A percentile compares a stretch with the other conserved stretches of the same genome.
These are phyloP conservation scores for Pseudogymnoascus sp. DNA, from an alignment of 2,329 filamentous ascomycete species.

Conservation along the genomic window DNA sequence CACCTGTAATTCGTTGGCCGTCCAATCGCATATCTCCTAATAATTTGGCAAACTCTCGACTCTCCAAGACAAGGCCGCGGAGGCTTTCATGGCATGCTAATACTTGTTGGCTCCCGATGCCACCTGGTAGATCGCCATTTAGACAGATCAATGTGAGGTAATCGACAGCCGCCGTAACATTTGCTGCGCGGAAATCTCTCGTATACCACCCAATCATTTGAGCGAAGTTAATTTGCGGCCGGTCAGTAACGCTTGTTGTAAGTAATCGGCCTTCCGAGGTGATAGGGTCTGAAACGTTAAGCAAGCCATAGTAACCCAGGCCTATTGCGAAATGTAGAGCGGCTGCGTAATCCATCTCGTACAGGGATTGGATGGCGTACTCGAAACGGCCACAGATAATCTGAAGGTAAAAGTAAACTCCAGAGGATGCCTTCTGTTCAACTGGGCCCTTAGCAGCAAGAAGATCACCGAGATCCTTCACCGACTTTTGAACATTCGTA, in stretches of 20 bases:
- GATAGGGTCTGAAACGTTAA: conserved; percentile 78
- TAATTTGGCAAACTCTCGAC: conserved; percentile 86
- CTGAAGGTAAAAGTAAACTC: conserved; percentile 90
- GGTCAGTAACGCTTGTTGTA: conserved; percentile 58
- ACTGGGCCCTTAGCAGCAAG: conserved; percentile 77
- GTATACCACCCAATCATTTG: conserved; percentile 94
- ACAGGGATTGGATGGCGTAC: conserved; percentile 84
- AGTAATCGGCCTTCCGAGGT: conserved; percentile 64
- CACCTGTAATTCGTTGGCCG: conserved; percentile 75
- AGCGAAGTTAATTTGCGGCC: conserved; percentile 87
- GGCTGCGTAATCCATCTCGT: conserved; percentile 84
- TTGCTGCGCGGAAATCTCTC: conserved; percentile 84
- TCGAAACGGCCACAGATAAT: conserved; percentile 90
- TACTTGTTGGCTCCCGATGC: conserved; percentile 68
- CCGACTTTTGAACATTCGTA: conserved; percentile 65
- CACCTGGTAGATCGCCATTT: conserved; percentile 72
- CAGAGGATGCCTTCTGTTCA: conserved; percentile 68
- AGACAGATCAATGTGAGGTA: conserved; percentile 89
- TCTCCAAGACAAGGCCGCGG: conserved; percentile 92
- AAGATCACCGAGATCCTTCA: conserved; percentile 81
- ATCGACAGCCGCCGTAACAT: conserved; percentile 84
- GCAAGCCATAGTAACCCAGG: conserved; percentile 79
- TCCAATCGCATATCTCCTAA: conserved; percentile 86
- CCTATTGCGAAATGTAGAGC: conserved; percentile 92
- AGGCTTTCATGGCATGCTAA: conserved; percentile 86